A percentile compares a stretch with the other conserved stretches of the same genome.
These are phyloP conservation scores for Blumeria graminis DNA, from an alignment of 2,329 filamentous ascomycete genomes.

Conservation along the genomic window DNA sequence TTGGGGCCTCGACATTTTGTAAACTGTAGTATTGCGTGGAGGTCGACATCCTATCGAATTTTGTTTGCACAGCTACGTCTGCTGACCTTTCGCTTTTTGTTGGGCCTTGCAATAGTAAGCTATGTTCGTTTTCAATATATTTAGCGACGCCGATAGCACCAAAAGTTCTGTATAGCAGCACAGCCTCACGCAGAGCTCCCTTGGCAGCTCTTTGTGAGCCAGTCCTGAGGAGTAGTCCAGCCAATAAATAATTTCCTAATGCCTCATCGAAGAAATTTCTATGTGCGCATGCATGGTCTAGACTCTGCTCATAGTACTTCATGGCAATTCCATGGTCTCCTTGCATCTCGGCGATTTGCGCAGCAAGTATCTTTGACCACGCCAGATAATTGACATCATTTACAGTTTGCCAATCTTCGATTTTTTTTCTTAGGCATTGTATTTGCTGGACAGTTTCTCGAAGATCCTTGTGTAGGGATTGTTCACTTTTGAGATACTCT, in stretches of 20 bases:
- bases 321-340: conserved; percentile 33
- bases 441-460: conserved; percentile 28
- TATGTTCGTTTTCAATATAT: conserved; percentile 42
- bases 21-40: conserved; percentile 27
- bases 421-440: conserved; percentile 29
- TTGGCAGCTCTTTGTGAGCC: conserved; percentile 43
- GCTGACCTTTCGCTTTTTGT: conserved; percentile 30
- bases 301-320: conserved; percentile 39
- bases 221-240: conserved; percentile 41
- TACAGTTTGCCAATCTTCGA: conserved; percentile 37
- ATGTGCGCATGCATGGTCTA: conserved; percentile 48
- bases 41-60: conserved; percentile 34
- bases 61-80: conserved; percentile 46
- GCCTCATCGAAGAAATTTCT: conserved; percentile 48
- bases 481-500: conserved; percentile 12
- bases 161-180: conserved; percentile 42
- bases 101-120: conserved; percentile 38
- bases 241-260: conserved; percentile 49
- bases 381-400: conserved; percentile 47
- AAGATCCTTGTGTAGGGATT: conserved; percentile 20
- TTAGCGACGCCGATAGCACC: conserved; percentile 46
- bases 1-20: conserved; percentile 17
- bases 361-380: conserved; percentile 44
- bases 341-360: conserved; percentile 40
- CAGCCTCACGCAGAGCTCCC: conserved; percentile 40